These are phyloP conservation scores for Agaricales sp. DNA, from an alignment of 1,284 basidiomycete genomes.

Conservation along the genomic window DNA sequence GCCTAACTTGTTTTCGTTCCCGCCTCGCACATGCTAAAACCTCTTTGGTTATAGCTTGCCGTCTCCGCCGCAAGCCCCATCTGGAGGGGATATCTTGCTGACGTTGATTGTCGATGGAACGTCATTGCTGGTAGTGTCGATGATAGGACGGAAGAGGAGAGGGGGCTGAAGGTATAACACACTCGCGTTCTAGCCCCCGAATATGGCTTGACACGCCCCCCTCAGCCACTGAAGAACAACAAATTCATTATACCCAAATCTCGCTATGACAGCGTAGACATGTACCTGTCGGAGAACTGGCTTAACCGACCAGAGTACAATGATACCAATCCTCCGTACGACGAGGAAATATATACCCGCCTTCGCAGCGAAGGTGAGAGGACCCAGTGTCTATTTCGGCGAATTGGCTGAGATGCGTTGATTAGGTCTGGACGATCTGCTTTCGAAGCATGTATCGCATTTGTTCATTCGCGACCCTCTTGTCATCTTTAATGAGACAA, in stretches of 20 bases:
- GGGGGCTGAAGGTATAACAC: slow-evolving; percentile 64
- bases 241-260: slow-evolving; percentile 87
- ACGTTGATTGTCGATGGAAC: slow-evolving; percentile 98
- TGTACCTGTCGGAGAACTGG: slow-evolving; percentile 86
- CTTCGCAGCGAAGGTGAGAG: slow-evolving; percentile 62
- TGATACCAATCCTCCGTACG: slow-evolving; percentile 77
- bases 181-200: slow-evolving; percentile 1
- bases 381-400: not conserved
- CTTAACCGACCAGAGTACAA: slow-evolving; percentile 90
- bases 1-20: slow-evolving; percentile 12
- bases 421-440: slow-evolving; percentile 76
- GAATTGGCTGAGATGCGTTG: slow-evolving; percentile 3
- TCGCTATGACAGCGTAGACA: slow-evolving; percentile 91
- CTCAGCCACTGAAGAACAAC: slow-evolving; percentile 67
- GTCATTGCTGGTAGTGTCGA: slow-evolving; percentile 97
- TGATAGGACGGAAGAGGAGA: slow-evolving; percentile 91
- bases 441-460: slow-evolving; percentile 91
- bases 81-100: slow-evolving; percentile 90
- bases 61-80: slow-evolving; percentile 90
- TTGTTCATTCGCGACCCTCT: slow-evolving; percentile 97
- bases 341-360: slow-evolving; percentile 64
- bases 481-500: slow-evolving; percentile 90
- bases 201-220: slow-evolving; percentile 6
- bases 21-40: slow-evolving; percentile 4
- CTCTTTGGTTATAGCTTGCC: slow-evolving; percentile 54